Conservation (phyloP, 2,329 filamentous ascomycete genomes). For the Exophiala sideris region DNA sequence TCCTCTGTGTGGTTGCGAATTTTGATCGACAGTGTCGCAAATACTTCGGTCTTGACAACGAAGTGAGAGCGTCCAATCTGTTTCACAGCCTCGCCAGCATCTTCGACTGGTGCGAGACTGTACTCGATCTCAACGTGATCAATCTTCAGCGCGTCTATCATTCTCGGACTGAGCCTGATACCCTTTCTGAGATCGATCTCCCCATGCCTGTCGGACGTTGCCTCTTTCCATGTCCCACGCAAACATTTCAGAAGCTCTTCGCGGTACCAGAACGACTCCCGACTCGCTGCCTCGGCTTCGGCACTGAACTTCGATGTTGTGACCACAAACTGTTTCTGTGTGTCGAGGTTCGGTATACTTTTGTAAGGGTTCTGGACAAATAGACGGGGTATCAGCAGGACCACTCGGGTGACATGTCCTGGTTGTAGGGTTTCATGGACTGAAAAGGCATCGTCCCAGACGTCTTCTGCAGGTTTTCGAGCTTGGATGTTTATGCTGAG, state of each 20-base stretch:
- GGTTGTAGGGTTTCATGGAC: slow-evolving; percentile 52
- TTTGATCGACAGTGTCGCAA: slow-evolving; percentile 66
- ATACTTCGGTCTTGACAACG: slow-evolving; percentile 55
- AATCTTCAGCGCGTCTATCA: slow-evolving; percentile 78
- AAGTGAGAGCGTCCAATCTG: slow-evolving; percentile 48
- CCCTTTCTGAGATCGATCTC: slow-evolving; percentile 68
- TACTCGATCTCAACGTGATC: slow-evolving; percentile 71
- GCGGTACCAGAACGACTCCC: slow-evolving; percentile 89
- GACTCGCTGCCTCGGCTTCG: slow-evolving; percentile 70
- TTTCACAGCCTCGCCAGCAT: slow-evolving; percentile 27
- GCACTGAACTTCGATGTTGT: slow-evolving; percentile 75
- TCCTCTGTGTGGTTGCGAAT: slow-evolving; percentile 70
- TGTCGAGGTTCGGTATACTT: slow-evolving; percentile 71
- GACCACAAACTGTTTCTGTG: slow-evolving; percentile 90
- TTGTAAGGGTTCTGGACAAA: slow-evolving; percentile 74
- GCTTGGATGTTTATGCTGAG: slow-evolving; percentile 63
- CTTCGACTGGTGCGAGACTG: slow-evolving; percentile 30
- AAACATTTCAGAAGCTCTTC: slow-evolving; percentile 73
- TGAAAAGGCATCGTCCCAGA: slow-evolving; percentile 28
- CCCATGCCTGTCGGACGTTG: slow-evolving; percentile 58
- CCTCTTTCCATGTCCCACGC: slow-evolving; percentile 67
- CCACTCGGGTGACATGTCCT: slow-evolving; percentile 65
- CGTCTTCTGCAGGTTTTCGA: slow-evolving; percentile 29
- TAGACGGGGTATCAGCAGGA: slow-evolving; percentile 71
- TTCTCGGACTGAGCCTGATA: slow-evolving; percentile 65